phyloP scores from a whole-genome alignment of 2,329 filamentous ascomycete genomes.

The Stachybotrys echinatus region DNA sequence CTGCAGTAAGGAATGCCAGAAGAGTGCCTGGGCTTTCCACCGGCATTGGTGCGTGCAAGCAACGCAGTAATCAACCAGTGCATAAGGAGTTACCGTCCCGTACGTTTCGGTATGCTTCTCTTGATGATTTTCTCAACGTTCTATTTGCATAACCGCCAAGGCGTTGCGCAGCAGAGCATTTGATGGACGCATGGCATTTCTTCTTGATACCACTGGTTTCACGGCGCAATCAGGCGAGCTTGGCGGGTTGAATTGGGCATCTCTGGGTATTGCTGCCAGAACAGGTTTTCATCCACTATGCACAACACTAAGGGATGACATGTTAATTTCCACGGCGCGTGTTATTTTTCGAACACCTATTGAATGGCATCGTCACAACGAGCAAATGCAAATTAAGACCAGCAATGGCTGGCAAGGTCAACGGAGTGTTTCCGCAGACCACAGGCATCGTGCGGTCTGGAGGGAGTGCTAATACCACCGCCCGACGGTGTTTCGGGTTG shows the following conservation, averaged over 20 bases:
- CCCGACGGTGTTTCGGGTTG: no score
- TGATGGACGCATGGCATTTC: conserved; percentile 35
- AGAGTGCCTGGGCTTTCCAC: conserved; percentile 97
- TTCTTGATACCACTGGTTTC: conserved; percentile 38
- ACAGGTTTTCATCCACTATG: neutral
- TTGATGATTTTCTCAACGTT: conserved; percentile 22
- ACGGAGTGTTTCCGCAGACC: no score
- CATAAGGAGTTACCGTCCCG: neutral
- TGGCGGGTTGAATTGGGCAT: conserved; percentile 8
- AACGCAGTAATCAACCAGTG: conserved; percentile 34
- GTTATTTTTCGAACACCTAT: no score
- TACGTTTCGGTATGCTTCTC: conserved; percentile 4
- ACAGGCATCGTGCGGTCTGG: no score
- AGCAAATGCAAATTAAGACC: no score
- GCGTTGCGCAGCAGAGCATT: conserved; percentile 37
- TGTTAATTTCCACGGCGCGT: neutral
- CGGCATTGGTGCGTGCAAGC: conserved; percentile 94
- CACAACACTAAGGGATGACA: conserved; percentile 3
- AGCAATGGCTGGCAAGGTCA: no score
- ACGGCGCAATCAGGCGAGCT: conserved; percentile 17
- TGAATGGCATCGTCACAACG: no score
- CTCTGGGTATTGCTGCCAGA: neutral
- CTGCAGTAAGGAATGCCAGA: conserved; percentile 99
- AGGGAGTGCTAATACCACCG: no score
- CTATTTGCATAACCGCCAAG: conserved; percentile 22